Conservation (phyloP, 805 yeast species). For the Myxozyma melibiosi region DNA sequence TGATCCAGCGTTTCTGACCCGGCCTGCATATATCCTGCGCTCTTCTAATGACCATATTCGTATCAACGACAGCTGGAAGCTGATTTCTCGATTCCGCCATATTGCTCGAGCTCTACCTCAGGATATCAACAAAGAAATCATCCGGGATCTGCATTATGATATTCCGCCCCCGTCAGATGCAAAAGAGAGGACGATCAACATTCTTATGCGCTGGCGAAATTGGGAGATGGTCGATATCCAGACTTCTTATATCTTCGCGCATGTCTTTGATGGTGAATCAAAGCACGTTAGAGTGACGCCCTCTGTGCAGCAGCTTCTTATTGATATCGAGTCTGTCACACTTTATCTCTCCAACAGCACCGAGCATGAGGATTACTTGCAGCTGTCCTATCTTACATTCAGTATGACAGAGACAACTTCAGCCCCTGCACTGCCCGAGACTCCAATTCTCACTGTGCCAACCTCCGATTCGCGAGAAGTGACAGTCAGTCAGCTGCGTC, state of each 20-base stretch:
- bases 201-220: conserved; percentile 79
- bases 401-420: conserved; percentile 11
- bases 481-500: not conserved
- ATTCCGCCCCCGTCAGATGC: conserved; percentile 51
- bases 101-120: conserved; percentile 61
- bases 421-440: not conserved
- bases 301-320: conserved; percentile 32
- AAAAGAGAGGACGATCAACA: conserved; percentile 53
- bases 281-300: conserved; percentile 17
- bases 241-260: conserved; percentile 57
- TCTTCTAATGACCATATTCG: conserved; percentile 74
- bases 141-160: conserved; percentile 44
- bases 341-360: conserved; percentile 39
- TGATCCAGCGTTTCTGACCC: conserved; percentile 88
- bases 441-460: not conserved
- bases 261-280: conserved; percentile 49
- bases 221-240: conserved; percentile 81
- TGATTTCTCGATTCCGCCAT: conserved; percentile 77
- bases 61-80: conserved; percentile 83
- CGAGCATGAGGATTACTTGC: conserved; percentile 42
- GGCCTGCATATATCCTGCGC: conserved; percentile 80
- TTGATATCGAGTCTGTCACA: conserved; percentile 43
- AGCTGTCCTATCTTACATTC: conserved; percentile 40
- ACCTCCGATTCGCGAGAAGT: not conserved
- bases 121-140: conserved; percentile 41